Evolutionary conservation across 768 basidiomycete species (phyloP).

Genomic region (Plicaturopsis crispa): DNA sequence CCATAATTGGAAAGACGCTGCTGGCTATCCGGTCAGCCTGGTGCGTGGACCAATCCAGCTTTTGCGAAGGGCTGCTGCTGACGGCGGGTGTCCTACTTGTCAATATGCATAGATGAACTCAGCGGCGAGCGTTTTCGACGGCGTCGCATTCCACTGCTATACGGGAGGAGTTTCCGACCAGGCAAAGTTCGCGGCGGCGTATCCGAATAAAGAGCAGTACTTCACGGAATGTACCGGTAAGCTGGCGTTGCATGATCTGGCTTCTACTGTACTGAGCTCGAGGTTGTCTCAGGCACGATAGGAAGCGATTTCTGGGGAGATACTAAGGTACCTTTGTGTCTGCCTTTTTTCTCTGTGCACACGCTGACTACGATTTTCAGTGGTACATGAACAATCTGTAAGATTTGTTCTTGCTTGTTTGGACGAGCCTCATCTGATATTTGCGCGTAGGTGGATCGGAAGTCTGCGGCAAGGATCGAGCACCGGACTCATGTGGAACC

Average conservation of each 20-base stretch:
- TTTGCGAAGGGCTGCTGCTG: no score
- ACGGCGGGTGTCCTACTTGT: no score
- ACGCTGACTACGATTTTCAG: slow-evolving; percentile 28
- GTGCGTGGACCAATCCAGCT: no score
- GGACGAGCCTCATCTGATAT: no score
- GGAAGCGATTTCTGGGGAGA: slow-evolving; percentile 76
- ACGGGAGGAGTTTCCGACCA: slow-evolving; percentile 46
- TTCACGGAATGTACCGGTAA: no score
- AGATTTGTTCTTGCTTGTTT: no score
- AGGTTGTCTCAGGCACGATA: no score
- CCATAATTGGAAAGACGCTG: slow-evolving; percentile 81
- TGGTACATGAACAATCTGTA: slow-evolving; percentile 69
- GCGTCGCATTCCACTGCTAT: slow-evolving; percentile 73
- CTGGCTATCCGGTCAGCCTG: no score
- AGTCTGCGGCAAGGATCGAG: slow-evolving; percentile 30
- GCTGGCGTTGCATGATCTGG: no score
- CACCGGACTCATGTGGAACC: slow-evolving; percentile 67
- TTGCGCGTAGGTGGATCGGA: slow-evolving; percentile 32
- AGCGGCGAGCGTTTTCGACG: slow-evolving; percentile 47
- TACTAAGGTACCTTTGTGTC: slow-evolving; percentile 47
- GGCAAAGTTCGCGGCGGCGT: slow-evolving; percentile 45
- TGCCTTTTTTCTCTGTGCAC: not conserved
- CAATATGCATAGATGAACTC: no score
- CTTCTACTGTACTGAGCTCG: no score
- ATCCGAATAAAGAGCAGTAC: slow-evolving; percentile 48